phyloP scores from a whole-genome alignment of 1,139 yeast species.

The Yamadazyma siamensis region DNA sequence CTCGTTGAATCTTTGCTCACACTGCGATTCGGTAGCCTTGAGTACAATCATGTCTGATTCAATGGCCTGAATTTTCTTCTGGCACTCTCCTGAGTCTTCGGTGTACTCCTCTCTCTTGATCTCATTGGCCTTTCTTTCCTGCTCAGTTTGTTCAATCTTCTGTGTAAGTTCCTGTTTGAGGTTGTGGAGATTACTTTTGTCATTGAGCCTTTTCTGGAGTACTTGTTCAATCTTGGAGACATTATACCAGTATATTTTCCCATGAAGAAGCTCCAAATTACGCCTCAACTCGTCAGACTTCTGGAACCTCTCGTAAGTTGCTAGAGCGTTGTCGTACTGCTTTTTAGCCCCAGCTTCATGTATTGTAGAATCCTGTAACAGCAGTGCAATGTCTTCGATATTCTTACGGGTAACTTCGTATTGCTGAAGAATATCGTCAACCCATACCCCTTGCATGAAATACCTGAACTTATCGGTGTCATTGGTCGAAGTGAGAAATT shows the following conservation, averaged over 20 bases:
- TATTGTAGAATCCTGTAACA: constrained; percentile 28
- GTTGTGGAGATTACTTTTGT: constrained; percentile 11
- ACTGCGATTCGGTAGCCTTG: background rate
- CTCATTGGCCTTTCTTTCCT: background rate
- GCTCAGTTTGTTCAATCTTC: background rate
- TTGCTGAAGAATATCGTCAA: constrained; percentile 58
- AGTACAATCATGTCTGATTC: background rate
- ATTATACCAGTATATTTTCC: constrained; percentile 65
- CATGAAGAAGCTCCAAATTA: constrained; percentile 46
- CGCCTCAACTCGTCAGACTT: constrained; percentile 41
- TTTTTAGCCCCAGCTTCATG: constrained; percentile 23
- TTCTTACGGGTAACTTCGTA: constrained; percentile 41
- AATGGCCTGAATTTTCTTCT: background rate
- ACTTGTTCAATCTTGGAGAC: constrained; percentile 34
- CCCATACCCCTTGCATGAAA: constrained; percentile 77
- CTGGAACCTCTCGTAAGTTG: constrained; percentile 36
- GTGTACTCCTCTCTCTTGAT: background rate
- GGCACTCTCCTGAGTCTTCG: background rate
- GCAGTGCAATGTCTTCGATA: constrained; percentile 36
- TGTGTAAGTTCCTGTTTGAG: background rate
- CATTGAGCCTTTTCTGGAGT: constrained; percentile 17
- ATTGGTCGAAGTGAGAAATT: constrained; percentile 74
- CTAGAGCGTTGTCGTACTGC: constrained; percentile 35
- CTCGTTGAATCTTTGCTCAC: background rate
- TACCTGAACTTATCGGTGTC: constrained; percentile 67